phyloP scores from a whole-genome alignment of 73 alveolate species.

The Uronychia setigera region DNA sequence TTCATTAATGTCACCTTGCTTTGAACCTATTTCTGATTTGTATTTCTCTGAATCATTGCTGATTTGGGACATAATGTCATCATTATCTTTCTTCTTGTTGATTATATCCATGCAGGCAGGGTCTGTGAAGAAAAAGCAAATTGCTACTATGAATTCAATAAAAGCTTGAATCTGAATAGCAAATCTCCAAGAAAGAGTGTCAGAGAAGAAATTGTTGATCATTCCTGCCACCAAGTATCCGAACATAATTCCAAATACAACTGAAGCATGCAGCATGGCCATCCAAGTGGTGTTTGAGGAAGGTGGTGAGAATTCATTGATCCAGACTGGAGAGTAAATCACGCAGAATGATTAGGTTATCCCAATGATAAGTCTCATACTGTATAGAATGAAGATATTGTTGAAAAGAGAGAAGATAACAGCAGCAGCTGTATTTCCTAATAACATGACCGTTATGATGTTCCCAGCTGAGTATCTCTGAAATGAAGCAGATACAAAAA shows the following conservation, averaged over 20 bases:
- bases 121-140: constrained; percentile 70
- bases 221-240: constrained; percentile 88
- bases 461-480: constrained; percentile 74
- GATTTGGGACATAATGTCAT: background rate
- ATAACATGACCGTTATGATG: constrained; percentile 69
- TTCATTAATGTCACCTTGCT: no score
- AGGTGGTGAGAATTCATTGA: constrained; percentile 91
- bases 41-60: background rate
- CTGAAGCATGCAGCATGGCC: constrained; percentile 92
- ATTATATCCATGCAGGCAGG: constrained; percentile 76
- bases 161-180: constrained; percentile 87
- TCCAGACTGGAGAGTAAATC: constrained; percentile 97
- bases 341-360: constrained; percentile 87
- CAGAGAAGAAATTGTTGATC: constrained; percentile 52
- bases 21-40: background rate
- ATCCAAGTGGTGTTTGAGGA: constrained; percentile 91
- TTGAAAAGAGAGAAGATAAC: constrained; percentile 69
- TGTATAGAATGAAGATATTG: constrained; percentile 64
- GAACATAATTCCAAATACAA: constrained; percentile 85
- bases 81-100: background rate
- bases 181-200: constrained; percentile 83
- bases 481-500: constrained; percentile 79
- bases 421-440: constrained; percentile 74
- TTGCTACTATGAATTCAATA: constrained; percentile 68
- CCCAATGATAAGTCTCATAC: constrained; percentile 88